Percentiles rank a stretch among this genome's conserved stretches.
These are phyloP conservation scores for Davidsoniella virescens DNA, from an alignment of 2,329 filamentous ascomycete species.

Conservation along the genomic window DNA sequence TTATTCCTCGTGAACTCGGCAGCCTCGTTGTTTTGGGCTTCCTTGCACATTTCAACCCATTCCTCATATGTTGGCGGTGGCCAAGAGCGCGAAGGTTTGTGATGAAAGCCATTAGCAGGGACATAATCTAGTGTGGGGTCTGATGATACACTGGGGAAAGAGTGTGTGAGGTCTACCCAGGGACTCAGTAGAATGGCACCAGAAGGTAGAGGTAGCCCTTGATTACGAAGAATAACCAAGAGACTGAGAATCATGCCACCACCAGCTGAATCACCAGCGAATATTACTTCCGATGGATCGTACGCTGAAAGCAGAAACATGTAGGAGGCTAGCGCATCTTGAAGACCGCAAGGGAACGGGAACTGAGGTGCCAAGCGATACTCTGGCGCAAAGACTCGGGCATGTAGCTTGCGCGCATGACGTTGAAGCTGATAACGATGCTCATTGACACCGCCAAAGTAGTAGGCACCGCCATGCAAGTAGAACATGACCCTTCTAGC, in stretches of 20 bases:
- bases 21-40: conserved; percentile 26
- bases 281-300: conserved; percentile 63
- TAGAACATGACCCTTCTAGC: conserved; percentile 69
- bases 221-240: conserved; percentile 67
- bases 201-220: conserved; percentile 68
- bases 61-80: conserved; percentile 77
- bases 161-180: conserved; percentile 92
- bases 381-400: conserved; percentile 68
- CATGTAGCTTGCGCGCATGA: conserved; percentile 85
- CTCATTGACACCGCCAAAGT: conserved; percentile 87
- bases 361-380: conserved; percentile 89
- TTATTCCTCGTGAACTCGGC: neutral
- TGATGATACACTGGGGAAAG: conserved; percentile 73
- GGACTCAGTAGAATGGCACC: conserved; percentile 84
- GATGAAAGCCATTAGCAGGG: conserved; percentile 71
- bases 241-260: conserved; percentile 76
- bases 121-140: conserved; percentile 73
- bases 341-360: conserved; percentile 82
- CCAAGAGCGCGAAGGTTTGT: conserved; percentile 82
- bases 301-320: conserved; percentile 63
- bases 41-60: conserved; percentile 34
- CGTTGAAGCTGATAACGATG: conserved; percentile 97
- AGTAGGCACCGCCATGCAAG: conserved; percentile 87
- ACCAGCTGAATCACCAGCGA: conserved; percentile 87
- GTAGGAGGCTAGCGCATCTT: conserved; percentile 81